Conservation (phyloP, 1,284 basidiomycete genomes). For the Tylopilus sp. region DNA sequence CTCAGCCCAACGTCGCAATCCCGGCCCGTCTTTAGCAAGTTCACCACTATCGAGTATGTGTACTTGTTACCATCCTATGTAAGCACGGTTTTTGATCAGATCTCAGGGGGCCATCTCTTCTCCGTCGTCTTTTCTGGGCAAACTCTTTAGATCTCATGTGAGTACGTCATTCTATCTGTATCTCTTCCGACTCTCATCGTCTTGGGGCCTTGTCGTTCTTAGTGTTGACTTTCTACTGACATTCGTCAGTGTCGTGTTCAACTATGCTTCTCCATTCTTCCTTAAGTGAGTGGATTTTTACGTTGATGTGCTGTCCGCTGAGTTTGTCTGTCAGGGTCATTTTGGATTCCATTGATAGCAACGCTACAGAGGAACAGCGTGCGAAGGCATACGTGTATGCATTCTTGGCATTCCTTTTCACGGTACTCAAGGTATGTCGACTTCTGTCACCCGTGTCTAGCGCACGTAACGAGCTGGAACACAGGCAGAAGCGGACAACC, state of each 20-base stretch:
- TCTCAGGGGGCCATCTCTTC: conserved; percentile 47
- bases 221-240: conserved; percentile 66
- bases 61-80: conserved; percentile 14
- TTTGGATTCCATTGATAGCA: conserved; percentile 25
- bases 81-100: neutral
- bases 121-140: conserved; percentile 58
- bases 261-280: conserved; percentile 53
- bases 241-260: conserved; percentile 48
- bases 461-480: neutral
- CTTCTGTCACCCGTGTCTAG: neutral
- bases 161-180: conserved; percentile 11
- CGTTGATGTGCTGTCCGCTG: neutral
- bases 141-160: conserved; percentile 70
- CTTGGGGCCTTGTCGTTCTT: neutral
- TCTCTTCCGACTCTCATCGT: neutral
- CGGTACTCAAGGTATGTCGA: conserved; percentile 40
- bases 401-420: conserved; percentile 50
- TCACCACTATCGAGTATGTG: conserved; percentile 35
- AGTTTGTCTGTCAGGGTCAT: conserved; percentile 31
- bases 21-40: conserved; percentile 48
- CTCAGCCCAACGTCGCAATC: conserved; percentile 54
- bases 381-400: conserved; percentile 63
- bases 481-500: conserved; percentile 53
- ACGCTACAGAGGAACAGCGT: conserved; percentile 38
- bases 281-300: conserved; percentile 31